These are phyloP conservation scores for Trichoderma sp. DNA, from an alignment of 2,329 filamentous ascomycete genomes.

Conservation along the genomic window DNA sequence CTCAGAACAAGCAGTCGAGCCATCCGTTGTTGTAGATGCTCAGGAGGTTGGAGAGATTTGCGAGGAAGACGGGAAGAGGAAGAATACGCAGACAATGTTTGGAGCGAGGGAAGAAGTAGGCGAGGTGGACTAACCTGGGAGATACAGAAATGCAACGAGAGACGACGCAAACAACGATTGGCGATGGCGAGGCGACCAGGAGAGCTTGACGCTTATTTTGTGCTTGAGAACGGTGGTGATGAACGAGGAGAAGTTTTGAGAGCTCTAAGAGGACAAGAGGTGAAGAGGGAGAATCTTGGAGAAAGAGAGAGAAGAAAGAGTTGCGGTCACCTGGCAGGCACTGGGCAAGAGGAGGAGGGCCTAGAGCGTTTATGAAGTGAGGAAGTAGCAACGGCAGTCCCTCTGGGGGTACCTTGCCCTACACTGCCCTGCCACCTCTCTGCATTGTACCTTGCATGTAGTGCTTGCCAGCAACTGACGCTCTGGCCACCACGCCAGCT, in stretches of 20 bases:
- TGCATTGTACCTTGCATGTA: background rate
- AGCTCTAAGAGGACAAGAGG: background rate
- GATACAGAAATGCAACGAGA: constrained; percentile 25
- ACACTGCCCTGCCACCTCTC: background rate
- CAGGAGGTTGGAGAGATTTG: background rate
- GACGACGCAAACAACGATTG: constrained; percentile 28
- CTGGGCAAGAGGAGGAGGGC: background rate
- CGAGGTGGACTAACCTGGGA: constrained; percentile 23
- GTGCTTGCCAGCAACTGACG: background rate
- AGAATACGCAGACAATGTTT: constrained; percentile 3
- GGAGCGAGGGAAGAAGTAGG: constrained; percentile 1
- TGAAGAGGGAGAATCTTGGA: background rate
- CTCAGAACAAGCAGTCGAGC: constrained; percentile 8
- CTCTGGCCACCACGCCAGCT: constrained; percentile 10
- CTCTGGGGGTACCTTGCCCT: background rate
- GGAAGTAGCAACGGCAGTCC: background rate
- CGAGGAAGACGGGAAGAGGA: constrained; percentile 1
- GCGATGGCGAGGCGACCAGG: constrained; percentile 6
- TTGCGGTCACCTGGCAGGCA: background rate
- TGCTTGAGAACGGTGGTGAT: constrained; percentile 8
- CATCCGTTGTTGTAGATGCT: constrained; percentile 9
- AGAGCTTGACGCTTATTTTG: constrained; percentile 11
- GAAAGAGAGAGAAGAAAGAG: background rate
- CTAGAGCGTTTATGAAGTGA: constrained; percentile 2
- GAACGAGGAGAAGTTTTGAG: background rate